Evolutionary conservation across 176 grass and related monocot genomes (phyloP).

Genomic region (Cenchrus fungigraminus): DNA sequence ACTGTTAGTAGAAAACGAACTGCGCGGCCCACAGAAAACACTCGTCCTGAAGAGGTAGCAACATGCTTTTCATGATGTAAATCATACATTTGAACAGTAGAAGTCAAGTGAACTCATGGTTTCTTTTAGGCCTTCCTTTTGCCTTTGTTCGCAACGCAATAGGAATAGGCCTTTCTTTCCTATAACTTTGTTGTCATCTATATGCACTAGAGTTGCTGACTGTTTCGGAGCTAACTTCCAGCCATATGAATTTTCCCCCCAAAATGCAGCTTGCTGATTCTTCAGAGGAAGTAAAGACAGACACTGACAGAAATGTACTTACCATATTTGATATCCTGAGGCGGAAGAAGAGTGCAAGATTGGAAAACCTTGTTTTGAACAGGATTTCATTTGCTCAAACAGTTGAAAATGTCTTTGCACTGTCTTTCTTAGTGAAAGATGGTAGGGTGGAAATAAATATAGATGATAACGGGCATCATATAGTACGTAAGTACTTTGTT

Average conservation of each 20-base stretch:
- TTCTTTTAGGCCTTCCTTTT: constrained; percentile 6
- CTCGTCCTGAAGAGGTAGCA: constrained; percentile 75
- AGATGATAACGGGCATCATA: constrained; percentile 67
- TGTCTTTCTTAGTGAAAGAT: constrained; percentile 98
- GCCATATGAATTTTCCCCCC: constrained; percentile 8
- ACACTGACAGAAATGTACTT: constrained; percentile 85
- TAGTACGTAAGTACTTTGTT: constrained; percentile 67
- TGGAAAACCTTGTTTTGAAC: constrained; percentile 89
- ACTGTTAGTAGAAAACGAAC: constrained; percentile 54
- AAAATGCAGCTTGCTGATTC: constrained; percentile 75
- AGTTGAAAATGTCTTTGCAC: constrained; percentile 88
- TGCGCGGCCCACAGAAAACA: constrained; percentile 69
- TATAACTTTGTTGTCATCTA: not conserved
- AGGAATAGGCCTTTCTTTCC: not conserved
- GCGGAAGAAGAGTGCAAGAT: constrained; percentile 57
- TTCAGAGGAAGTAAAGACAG: constrained; percentile 65
- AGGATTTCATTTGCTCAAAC: constrained; percentile 92
- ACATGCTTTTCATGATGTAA: constrained; percentile 18
- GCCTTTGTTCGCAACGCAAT: not conserved
- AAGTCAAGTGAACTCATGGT: not conserved
- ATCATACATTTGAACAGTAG: constrained; percentile 9
- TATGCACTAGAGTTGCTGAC: not conserved
- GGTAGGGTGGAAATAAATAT: constrained; percentile 81
- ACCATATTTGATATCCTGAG: constrained; percentile 80
- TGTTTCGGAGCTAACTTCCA: not conserved